These are phyloP conservation scores for Corymbia maculata DNA, from an alignment of 345 rosid genomes.

Conservation along the genomic window DNA sequence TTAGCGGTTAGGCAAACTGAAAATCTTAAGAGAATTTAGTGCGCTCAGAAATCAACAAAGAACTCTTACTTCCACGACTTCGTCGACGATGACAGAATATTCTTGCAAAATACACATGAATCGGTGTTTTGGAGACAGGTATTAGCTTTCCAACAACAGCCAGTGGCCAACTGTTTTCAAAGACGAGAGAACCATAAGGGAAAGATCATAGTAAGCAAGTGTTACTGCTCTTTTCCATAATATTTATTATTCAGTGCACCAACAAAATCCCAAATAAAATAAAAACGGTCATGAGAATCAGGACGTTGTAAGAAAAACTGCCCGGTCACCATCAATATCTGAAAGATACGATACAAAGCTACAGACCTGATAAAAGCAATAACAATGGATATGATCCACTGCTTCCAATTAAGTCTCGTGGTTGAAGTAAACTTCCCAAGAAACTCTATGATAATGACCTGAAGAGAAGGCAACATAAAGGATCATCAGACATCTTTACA, in stretches of 20 bases:
- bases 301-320: not conserved
- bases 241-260: not conserved
- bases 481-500: not conserved
- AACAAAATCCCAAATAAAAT: not conserved
- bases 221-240: not conserved
- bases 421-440: slow-evolving; percentile 83
- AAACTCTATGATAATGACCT: slow-evolving; percentile 72
- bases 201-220: not conserved
- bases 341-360: not conserved
- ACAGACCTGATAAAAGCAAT: slow-evolving; percentile 64
- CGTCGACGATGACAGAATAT: not conserved
- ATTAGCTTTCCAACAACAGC: slow-evolving; percentile 64
- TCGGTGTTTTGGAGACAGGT: slow-evolving; percentile 61
- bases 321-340: not conserved
- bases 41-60: not conserved
- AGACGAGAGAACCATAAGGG: not conserved
- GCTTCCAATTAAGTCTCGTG: slow-evolving; percentile 64
- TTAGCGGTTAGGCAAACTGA: not conserved
- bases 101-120: slow-evolving; percentile 4
- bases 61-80: slow-evolving; percentile 2
- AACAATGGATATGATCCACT: slow-evolving; percentile 58
- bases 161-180: slow-evolving; percentile 76
- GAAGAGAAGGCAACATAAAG: not conserved
- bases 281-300: not conserved
- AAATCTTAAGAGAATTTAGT: not conserved